Conservation (phyloP, 345 rosid species). For the Clarkia xantiana region DNA sequence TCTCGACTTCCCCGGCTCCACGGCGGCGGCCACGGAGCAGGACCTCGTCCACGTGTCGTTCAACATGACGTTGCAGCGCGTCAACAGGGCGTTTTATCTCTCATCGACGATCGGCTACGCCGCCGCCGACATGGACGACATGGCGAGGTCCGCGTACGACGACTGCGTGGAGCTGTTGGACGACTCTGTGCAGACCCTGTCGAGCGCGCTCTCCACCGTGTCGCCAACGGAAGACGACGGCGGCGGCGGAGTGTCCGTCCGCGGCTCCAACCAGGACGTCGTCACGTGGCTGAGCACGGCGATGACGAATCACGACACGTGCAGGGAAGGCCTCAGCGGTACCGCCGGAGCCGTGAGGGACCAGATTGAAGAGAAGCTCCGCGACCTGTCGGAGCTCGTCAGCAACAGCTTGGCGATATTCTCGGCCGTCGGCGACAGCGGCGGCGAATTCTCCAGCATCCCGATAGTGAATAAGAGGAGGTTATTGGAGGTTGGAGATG, state of each 20-base stretch:
- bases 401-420: slow-evolving; percentile 83
- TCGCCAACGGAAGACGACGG: slow-evolving; percentile 8
- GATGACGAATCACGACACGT: slow-evolving; percentile 87
- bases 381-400: slow-evolving; percentile 77
- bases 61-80: slow-evolving; percentile 84
- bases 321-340: slow-evolving; percentile 62
- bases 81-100: slow-evolving; percentile 57
- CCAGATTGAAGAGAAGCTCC: slow-evolving; percentile 38
- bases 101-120: slow-evolving; percentile 33
- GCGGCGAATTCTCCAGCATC: slow-evolving; percentile 56
- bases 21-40: slow-evolving; percentile 32
- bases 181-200: slow-evolving; percentile 64
- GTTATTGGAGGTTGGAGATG: slow-evolving; percentile 9
- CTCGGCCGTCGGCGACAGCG: slow-evolving; percentile 18
- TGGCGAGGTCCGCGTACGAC: slow-evolving; percentile 63
- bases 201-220: slow-evolving; percentile 46
- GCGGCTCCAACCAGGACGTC: slow-evolving; percentile 36
- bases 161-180: slow-evolving; percentile 85
- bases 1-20: slow-evolving; percentile 64
- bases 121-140: slow-evolving; percentile 46
- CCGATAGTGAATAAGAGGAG: slow-evolving; percentile 81
- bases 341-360: slow-evolving; percentile 41
- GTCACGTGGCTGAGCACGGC: slow-evolving; percentile 92
- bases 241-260: not conserved
- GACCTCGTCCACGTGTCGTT: slow-evolving; percentile 89